A percentile compares a stretch with the other conserved stretches of the same genome.
These are phyloP conservation scores for Solanum hybrid DNA, from an alignment of 305 asterid species.

Conservation along the genomic window DNA sequence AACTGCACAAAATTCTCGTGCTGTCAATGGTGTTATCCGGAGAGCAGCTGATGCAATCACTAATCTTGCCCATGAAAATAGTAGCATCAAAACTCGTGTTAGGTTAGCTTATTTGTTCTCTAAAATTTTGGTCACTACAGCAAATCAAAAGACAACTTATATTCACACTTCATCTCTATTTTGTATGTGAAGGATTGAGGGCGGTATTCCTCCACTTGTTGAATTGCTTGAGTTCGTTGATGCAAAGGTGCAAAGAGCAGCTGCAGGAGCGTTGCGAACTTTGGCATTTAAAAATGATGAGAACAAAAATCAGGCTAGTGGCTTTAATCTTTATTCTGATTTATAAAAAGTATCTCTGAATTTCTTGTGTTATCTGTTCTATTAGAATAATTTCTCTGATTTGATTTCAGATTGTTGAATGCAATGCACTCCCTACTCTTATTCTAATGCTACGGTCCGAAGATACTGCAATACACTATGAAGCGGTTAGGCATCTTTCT, in stretches of 20 bases:
- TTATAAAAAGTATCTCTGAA: not conserved
- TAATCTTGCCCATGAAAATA: constrained; percentile 94
- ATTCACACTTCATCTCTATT: constrained; percentile 2
- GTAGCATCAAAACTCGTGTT: constrained; percentile 84
- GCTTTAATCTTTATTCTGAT: not conserved
- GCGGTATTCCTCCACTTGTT: constrained; percentile 95
- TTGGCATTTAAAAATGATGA: constrained; percentile 93
- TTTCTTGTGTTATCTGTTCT: not conserved
- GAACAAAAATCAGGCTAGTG: constrained; percentile 71
- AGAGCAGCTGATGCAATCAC: constrained; percentile 98
- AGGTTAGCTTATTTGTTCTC: constrained; percentile 35
- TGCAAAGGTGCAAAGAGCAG: constrained; percentile 94
- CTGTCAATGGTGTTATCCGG: constrained; percentile 74
- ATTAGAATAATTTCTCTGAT: not conserved
- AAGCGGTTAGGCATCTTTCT: constrained; percentile 45
- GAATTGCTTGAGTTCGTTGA: constrained; percentile 74
- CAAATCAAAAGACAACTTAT: not conserved
- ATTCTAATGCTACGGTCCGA: constrained; percentile 68
- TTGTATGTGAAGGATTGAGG: constrained; percentile 58
- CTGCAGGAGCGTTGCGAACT: constrained; percentile 93
- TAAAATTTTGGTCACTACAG: not conserved
- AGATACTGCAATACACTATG: constrained; percentile 71
- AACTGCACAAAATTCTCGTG: constrained; percentile 55
- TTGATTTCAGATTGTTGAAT: constrained; percentile 59
- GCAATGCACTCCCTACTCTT: constrained; percentile 73